Evolutionary conservation across 371 early-diverging fungal species (phyloP).

Genomic region (Apophysomyces sp.): DNA sequence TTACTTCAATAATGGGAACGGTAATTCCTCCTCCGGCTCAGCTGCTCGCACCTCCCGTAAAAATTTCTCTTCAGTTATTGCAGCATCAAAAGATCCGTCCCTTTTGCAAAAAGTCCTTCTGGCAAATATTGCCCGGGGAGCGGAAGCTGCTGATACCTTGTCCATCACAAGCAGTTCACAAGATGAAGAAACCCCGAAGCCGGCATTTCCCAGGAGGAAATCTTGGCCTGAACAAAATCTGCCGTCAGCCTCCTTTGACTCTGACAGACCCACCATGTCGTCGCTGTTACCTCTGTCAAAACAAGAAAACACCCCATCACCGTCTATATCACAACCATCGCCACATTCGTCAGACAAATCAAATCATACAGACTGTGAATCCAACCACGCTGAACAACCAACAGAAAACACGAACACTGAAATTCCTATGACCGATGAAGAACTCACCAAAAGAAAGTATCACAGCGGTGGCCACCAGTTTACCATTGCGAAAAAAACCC

Average conservation of each 20-base stretch:
- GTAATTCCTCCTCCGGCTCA: constrained; percentile 3
- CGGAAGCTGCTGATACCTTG: background rate
- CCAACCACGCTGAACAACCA: background rate
- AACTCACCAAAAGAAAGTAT: background rate
- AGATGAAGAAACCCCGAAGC: background rate
- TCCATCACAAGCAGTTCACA: background rate
- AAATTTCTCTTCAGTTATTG: constrained; percentile 10
- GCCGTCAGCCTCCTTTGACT: background rate
- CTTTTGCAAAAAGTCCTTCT: constrained; percentile 37
- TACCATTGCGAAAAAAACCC: constrained; percentile 15
- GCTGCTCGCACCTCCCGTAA: constrained; percentile 17
- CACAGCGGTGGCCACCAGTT: constrained; percentile 8
- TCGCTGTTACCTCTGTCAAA: background rate
- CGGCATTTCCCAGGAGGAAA: constrained; percentile 2
- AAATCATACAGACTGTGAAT: no score
- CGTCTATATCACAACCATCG: background rate
- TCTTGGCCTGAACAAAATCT: constrained; percentile 16
- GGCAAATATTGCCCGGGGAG: constrained; percentile 15
- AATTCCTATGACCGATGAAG: background rate
- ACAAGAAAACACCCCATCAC: background rate
- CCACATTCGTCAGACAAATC: background rate
- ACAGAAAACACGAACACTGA: background rate
- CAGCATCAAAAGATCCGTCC: constrained; percentile 13
- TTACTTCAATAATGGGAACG: constrained; percentile 30
- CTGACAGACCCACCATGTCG: background rate